Percentiles rank a stretch among this genome's conserved stretches.
phyloP scores from a whole-genome alignment of 306 rosid species.

The Rosa lucieae region DNA sequence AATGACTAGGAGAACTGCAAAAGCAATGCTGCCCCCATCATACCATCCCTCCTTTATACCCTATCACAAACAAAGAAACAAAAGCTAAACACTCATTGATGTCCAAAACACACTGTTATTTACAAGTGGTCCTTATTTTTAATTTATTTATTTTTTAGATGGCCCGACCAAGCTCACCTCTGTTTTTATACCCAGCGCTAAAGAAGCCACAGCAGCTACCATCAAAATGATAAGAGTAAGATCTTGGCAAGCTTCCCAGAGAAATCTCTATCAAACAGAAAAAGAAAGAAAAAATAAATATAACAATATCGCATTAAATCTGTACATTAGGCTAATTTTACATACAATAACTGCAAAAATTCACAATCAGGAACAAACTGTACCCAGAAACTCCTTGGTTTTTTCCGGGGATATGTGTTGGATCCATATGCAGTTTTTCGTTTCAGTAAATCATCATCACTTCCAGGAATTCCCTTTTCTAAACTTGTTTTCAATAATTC shows the following conservation, averaged over 20 bases:
- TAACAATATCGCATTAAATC: neutral
- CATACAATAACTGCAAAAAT: constrained; percentile 13
- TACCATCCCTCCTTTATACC: constrained; percentile 98
- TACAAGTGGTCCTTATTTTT: neutral
- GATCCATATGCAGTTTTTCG: constrained; percentile 75
- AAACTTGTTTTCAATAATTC: constrained; percentile 59
- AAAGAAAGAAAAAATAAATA: neutral
- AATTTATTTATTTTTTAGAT: neutral
- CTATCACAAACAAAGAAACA: constrained; percentile 40
- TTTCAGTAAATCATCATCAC: constrained; percentile 69
- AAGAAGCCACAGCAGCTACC: constrained; percentile 92
- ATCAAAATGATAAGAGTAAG: constrained; percentile 90
- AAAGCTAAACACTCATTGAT: constrained; percentile 7
- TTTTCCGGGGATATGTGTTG: constrained; percentile 78
- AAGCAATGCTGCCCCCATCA: constrained; percentile 99
- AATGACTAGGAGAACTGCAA: constrained; percentile 93
- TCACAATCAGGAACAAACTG: constrained; percentile 15
- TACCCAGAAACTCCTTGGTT: constrained; percentile 85
- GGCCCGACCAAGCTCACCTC: constrained; percentile 58
- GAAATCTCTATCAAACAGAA: constrained; percentile 61
- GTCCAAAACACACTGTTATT: constrained; percentile 8
- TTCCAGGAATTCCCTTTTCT: constrained; percentile 79
- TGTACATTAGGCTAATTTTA: too few species aligned
- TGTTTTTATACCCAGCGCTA: constrained; percentile 91
- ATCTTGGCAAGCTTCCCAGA: constrained; percentile 99